phyloP scores from a whole-genome alignment of 2,329 filamentous ascomycete genomes.

The Graphilbum fragrans region DNA sequence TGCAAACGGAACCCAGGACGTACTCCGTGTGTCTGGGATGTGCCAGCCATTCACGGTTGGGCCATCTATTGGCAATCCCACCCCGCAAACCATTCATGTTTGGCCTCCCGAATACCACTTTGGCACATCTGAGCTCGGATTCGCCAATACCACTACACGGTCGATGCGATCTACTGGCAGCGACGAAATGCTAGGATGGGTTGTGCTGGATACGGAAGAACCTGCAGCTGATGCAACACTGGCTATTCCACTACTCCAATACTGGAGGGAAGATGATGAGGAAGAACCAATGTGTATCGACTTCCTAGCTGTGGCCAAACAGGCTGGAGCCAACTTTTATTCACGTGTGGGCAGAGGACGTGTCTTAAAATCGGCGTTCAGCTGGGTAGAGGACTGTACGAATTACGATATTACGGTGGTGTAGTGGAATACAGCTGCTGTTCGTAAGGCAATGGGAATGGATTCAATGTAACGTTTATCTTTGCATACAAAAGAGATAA shows the following conservation, averaged over 20 bases:
- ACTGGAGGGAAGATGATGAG: neutral
- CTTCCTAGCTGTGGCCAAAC: neutral
- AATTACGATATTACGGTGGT: neutral
- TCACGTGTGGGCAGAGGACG: neutral
- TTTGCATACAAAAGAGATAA: neutral
- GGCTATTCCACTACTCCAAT: neutral
- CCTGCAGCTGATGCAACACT: neutral
- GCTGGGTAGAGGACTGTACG: neutral
- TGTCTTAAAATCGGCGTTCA: neutral
- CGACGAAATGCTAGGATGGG: neutral
- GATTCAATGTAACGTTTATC: neutral
- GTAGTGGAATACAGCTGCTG: neutral
- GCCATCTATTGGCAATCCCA: neutral
- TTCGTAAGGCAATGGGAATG: no score
- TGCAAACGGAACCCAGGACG: neutral
- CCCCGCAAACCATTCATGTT: neutral
- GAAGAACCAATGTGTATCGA: neutral
- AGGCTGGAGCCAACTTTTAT: neutral
- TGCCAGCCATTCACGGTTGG: neutral
- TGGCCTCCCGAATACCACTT: neutral
- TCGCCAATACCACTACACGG: neutral
- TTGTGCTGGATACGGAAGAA: neutral
- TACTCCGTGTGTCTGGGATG: neutral
- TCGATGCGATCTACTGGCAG: neutral
- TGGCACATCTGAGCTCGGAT: neutral